Base-by-base conservation (phyloP, 2,329 filamentous ascomycete genomes). In the Colletotrichum melonis region DNA sequence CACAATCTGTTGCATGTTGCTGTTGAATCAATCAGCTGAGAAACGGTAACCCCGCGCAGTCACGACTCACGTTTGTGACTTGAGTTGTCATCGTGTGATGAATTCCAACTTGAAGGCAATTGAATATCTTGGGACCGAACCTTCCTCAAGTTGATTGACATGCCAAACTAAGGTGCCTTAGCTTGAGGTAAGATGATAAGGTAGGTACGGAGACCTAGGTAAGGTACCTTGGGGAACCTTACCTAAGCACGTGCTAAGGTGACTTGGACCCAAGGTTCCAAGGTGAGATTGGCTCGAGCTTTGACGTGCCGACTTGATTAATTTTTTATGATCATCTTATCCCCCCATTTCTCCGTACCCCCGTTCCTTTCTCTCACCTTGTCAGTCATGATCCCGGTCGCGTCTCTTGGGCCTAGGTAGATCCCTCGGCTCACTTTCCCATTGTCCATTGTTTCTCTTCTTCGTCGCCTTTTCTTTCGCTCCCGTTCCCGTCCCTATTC, bases 391-490 rank as follows among this genome's bases (percentile, higher is more conserved):
- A 49, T 49, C 42, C 42, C 42, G n/a, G 42, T 49, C 42, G 32
- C 3, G 16, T 54, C 28, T 32, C 14, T 32, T 52, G 46, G 26
- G 30, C 16, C 16, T 38, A 12, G 16, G 19, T 16, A 32, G 30
- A 24, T 63, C 22, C 28, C 38, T 67, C 22, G 14, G 54, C 26
- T 54, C 55, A 60, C 38, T 67, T 32, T 67, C 32, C n/a, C 24
- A 28, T 30, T 49, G 59, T 32, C 35, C 22, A 68, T 74, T 67
- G 72, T 72, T 66, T 65, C 65, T 58, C 42, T 59, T 49, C 35
- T 54, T 60, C 62, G 60, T 59, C 38, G 49, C 56, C 62, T 59
- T 54, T 62, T 62, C 68, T 57, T 60, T 69, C 58, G 52, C 52
- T 69, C 30, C 68, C 63, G 68, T 55, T 65, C 46, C 56, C 49